Evolutionary conservation across 352 stramenopile species (phyloP), one percentile per base, ranked within the genome.

Genomic region (Phytophthora kernoviae): DNA sequence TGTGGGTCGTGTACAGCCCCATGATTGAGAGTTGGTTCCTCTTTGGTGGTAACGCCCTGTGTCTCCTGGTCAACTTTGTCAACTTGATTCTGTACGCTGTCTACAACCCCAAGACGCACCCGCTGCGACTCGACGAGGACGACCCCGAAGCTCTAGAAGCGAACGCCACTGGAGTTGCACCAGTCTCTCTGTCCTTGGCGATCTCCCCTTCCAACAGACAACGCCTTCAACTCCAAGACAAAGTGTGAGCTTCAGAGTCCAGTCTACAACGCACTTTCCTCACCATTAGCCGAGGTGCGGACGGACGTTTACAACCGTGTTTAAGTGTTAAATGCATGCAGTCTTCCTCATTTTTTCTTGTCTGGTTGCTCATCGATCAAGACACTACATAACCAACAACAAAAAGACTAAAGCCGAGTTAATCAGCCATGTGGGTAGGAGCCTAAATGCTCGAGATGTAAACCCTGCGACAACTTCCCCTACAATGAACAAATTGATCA

Each of bases 21-120:
- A 67, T 75, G 65, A 58, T 70, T 26, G 36, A n/a, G 50, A 70
- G 62, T 24, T 78, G 70, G 70, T 78, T 78, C 57, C 46, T 78
- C 4, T 73, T 75, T 32, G 61, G 37, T 10, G 45, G 40, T 37
- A 73, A 77, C 47, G 55, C 43, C 0, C 24, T 67, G 34, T 76
- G 62, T 59, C 45, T 76, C 30, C 10, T 65, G 12, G 15, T 77
- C 10, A 61, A 48, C 27, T 21, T 45, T 20, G 39, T 70, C 42
- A 67, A 68, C n/a, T 54, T 73, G 27, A 32, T 43, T 21, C 36
- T 76, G 24, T 77, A 77, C 51, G 2, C 60, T n/a, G 40, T 71
- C 0, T 77, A 68, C 65, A 67, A 62, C 36, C 63, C 58, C 1
- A 76, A 73, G 45, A 76, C 62, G 4, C 58, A 73, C 27, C 67